phyloP scores from a whole-genome alignment of 2,329 filamentous ascomycete genomes.

The Colletotrichum caudatum region DNA sequence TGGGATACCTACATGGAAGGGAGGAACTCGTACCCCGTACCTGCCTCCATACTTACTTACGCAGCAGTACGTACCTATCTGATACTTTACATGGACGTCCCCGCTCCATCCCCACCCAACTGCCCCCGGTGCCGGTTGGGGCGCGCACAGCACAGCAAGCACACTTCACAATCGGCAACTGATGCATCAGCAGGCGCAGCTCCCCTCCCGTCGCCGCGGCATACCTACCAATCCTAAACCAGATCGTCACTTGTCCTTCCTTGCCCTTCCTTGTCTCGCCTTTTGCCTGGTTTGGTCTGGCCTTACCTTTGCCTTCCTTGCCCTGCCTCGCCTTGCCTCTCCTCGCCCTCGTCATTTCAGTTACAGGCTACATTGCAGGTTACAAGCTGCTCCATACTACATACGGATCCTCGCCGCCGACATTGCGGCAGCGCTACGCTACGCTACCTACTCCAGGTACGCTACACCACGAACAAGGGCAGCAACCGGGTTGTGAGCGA shows the following conservation, averaged over 20 bases:
- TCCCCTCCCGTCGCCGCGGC: background rate
- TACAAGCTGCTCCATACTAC: background rate
- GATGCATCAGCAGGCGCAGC: background rate
- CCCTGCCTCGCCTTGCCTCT: background rate
- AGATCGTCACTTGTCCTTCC: background rate
- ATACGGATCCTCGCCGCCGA: background rate
- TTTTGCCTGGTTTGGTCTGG: background rate
- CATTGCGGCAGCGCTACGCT: slow-evolving; percentile 1
- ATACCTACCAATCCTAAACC: slow-evolving; percentile 1
- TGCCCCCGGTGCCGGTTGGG: no score
- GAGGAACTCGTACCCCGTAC: no score
- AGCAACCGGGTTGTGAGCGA: slow-evolving; percentile 13
- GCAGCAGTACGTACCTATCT: no score
- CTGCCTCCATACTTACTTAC: no score
- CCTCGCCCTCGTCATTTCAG: background rate
- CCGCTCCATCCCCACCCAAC: no score
- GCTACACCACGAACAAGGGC: slow-evolving; percentile 10
- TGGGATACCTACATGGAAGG: no score
- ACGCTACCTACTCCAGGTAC: background rate
- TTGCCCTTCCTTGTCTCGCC: background rate
- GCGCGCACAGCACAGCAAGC: no score
- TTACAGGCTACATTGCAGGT: no score
- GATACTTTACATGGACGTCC: no score
- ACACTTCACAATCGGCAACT: background rate
- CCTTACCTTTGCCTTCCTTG: background rate